phyloP scores from a whole-genome alignment of 768 basidiomycete species.

The Asterophora parasitica region DNA sequence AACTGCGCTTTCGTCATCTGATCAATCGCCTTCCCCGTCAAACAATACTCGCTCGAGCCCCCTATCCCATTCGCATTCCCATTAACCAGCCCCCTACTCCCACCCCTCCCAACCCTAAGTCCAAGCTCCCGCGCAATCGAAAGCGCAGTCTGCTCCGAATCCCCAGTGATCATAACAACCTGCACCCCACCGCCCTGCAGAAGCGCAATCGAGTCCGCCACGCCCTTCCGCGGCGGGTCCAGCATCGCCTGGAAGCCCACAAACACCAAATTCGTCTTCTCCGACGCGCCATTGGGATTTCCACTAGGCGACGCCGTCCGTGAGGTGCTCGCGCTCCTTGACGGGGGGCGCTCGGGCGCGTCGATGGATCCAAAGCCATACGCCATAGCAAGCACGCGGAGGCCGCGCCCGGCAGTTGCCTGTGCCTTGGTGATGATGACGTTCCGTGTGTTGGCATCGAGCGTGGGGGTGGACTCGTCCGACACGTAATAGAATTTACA shows the following conservation, averaged over 20 bases:
- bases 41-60: slow-evolving; percentile 36
- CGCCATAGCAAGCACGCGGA: slow-evolving; percentile 90
- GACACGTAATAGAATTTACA: slow-evolving; percentile 89
- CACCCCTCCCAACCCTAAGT: slow-evolving; percentile 63
- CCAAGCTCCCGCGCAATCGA: slow-evolving; percentile 87
- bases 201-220: slow-evolving; percentile 81
- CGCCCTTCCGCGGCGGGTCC: slow-evolving; percentile 91
- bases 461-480: slow-evolving; percentile 79
- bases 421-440: slow-evolving; percentile 71
- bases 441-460: slow-evolving; percentile 65
- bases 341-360: slow-evolving; percentile 19
- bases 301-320: slow-evolving; percentile 23
- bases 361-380: slow-evolving; percentile 71
- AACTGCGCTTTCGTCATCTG: slow-evolving; percentile 77
- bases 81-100: slow-evolving; percentile 32
- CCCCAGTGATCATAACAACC: slow-evolving; percentile 98
- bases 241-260: slow-evolving; percentile 93
- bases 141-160: slow-evolving; percentile 86
- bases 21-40: slow-evolving; percentile 85
- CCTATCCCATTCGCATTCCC: slow-evolving; percentile 18
- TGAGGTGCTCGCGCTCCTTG: slow-evolving; percentile 25
- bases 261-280: slow-evolving; percentile 68
- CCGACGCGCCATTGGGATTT: slow-evolving; percentile 18
- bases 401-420: slow-evolving; percentile 64
- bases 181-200: slow-evolving; percentile 86